A percentile compares a stretch with the other conserved stretches of the same genome.
These are phyloP conservation scores for Rhizopogon salebrosus DNA, from an alignment of 768 basidiomycete genomes.

Conservation along the genomic window DNA sequence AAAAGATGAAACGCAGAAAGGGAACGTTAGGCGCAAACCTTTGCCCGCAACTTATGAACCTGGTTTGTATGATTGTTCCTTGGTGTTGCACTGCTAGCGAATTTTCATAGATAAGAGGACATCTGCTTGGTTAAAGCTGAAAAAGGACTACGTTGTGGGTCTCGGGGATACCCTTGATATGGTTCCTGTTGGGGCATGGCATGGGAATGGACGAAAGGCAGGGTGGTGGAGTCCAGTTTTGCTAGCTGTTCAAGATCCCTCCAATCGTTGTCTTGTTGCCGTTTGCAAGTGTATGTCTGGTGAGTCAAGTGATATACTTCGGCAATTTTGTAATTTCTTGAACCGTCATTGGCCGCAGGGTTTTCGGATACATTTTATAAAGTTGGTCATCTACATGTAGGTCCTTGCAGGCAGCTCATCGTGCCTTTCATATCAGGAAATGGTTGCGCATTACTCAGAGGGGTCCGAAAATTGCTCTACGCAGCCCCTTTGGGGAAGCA, in stretches of 20 bases:
- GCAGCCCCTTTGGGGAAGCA: conserved; percentile 53
- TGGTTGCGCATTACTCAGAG: conserved; percentile 60
- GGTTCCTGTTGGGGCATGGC: conserved; percentile 78
- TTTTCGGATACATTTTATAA: conserved; percentile 85
- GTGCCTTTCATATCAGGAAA: conserved; percentile 36
- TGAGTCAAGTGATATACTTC: conserved; percentile 23
- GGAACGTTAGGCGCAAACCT: conserved; percentile 50
- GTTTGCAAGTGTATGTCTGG: conserved; percentile 91
- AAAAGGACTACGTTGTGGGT: conserved; percentile 85
- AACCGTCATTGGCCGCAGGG: conserved; percentile 35
- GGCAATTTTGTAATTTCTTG: not conserved
- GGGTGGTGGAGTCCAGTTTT: conserved; percentile 92
- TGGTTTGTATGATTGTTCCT: conserved; percentile 29
- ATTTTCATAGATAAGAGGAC: conserved; percentile 64
- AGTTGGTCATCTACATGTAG: conserved; percentile 28
- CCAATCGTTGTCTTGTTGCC: conserved; percentile 59
- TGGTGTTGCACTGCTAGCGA: not conserved
- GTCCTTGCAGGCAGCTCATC: not conserved
- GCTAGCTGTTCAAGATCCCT: conserved; percentile 68
- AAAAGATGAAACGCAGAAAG: conserved; percentile 31
- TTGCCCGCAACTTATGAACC: conserved; percentile 86
- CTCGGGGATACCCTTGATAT: conserved; percentile 73
- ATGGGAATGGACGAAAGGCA: conserved; percentile 85
- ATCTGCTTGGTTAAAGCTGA: conserved; percentile 85
- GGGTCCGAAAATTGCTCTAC: conserved; percentile 49